Percentiles rank a stretch among this genome's conserved stretches.
These are phyloP conservation scores for fission yeast (Schizosaccharomyces pombe) DNA, from an alignment of 805 yeast genomes.

Conservation along the genomic window ASM294v3 CU329670.1:4976001-4976500, in stretches of 20 bases:
- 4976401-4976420: constrained; percentile 8
- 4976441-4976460: constrained; percentile 8
- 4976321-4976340: constrained; percentile 5
- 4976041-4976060: constrained; percentile 6
- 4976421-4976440: constrained; percentile 11
- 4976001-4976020: constrained; percentile 9
- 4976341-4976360: constrained; percentile 10
- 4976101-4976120: constrained; percentile 5
- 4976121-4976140: constrained; percentile 6
- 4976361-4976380: constrained; percentile 8
- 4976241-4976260: constrained; percentile 8
- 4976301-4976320: constrained; percentile 8
- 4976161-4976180: constrained; percentile 9
- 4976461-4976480: constrained; percentile 8
- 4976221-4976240: constrained; percentile 10
- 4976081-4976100: constrained; percentile 5
- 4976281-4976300: constrained; percentile 9
- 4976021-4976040: constrained; percentile 9
- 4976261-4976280: constrained; percentile 8
- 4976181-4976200: constrained; percentile 8
- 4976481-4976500: constrained; percentile 10
- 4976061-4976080: constrained; percentile 6
- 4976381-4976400: constrained; percentile 9
- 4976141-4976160: constrained; percentile 10
- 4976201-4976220: constrained; percentile 10